Evolutionary conservation across 1,139 yeast species (phyloP), one percentile per base, ranked within the genome.

Genomic region (Hyphopichia pseudoburtonii): DNA sequence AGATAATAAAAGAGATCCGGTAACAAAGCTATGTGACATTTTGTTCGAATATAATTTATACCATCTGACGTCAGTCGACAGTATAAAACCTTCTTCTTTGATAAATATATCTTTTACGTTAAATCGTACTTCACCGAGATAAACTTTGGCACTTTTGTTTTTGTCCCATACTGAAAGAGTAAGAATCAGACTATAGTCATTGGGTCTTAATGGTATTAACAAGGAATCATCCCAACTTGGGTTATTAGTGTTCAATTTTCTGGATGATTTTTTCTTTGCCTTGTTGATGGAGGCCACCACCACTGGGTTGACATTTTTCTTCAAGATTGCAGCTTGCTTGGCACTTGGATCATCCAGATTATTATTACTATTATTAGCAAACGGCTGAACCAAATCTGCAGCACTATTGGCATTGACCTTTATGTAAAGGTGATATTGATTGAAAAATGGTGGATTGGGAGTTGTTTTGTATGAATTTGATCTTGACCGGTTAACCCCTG

Each of bases 121-220:
- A 12, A 81, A 44, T 27, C 81, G 54, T 18, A 75, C 57, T 45
- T 80, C 86, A 1, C 87, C 87, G 37, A 81, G 55, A 50, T 80
- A 81, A 37, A 65, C 70, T 47, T 64, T 66, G 44, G 62, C 58
- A n/a, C 73, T 51, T 38, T 62, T 58, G 43, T 70, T 76, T 37
- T 66, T 68, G 45, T 73, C 78, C 74, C 76, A 72, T 0, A 75
- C 66, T 2, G 69, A 56, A 17, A 74, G 44, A 1, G 52, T 49
- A 24, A 74, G 43, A 0, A 70, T 42, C 18, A 67, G 62, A 4
- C 64, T 54, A 38, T 43, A 47, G 40, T 64, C 73, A 27, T 53
- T 52, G 1, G 30, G 33, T 23, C 48, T 52, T 41, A 74, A 54
- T 1, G 70, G 70, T 1, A 75, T 39, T 1, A 49, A 33, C 5